Base-by-base conservation (phyloP, 2,329 filamentous ascomycete species). In the Ramularia endophylla region DNA sequence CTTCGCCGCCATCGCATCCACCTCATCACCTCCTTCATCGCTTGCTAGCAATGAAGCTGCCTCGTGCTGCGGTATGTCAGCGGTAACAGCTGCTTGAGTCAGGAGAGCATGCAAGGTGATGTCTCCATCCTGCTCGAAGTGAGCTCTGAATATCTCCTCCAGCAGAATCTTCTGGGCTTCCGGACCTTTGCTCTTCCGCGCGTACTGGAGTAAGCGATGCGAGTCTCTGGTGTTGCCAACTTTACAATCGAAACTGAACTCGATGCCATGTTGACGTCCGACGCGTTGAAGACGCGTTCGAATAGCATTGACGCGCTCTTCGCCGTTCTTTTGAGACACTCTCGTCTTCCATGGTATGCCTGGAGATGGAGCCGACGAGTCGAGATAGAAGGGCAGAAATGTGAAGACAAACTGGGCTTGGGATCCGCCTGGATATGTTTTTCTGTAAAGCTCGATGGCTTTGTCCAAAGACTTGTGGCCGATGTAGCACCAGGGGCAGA, bases 321-420 rank as follows among this genome's bases (percentile, higher is more conserved):
- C 44, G 8, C 41, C 45, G 11, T 59, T 48, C 28, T 53, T 57
- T 6, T 46, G 28, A 4, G 36, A 40, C 5, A 52, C 37, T 27
- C 41, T 19, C 18, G 48, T 36, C 22, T 30, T 17, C 30, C 41
- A 38, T 9, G 43, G 39, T 15, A 50, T 36, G 11, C 46, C 36
- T 22, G 36, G 13, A 2, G 27, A 18, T 11, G 39, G 40, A 3
- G 37, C 42, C 9, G 57, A 44, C 2, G 54, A 46, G 47, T 65
- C 55, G 3, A 69, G 56, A 35, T 67, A 68, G 50, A 62, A 70
- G 0, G 65, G 64, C 4, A 48, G 48, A 57, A 62, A 69, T n/a
- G 36, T 56, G 22, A 69, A 57, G 8, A 42, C 18, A 45, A 69
- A 67, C 0, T 41, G 48, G 36, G 68, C 65, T 4, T 55, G 40